A percentile compares a stretch with the other conserved stretches of the same genome.
phyloP scores from a whole-genome alignment of 805 yeast species.

The Zygosaccharomyces lentus region DNA sequence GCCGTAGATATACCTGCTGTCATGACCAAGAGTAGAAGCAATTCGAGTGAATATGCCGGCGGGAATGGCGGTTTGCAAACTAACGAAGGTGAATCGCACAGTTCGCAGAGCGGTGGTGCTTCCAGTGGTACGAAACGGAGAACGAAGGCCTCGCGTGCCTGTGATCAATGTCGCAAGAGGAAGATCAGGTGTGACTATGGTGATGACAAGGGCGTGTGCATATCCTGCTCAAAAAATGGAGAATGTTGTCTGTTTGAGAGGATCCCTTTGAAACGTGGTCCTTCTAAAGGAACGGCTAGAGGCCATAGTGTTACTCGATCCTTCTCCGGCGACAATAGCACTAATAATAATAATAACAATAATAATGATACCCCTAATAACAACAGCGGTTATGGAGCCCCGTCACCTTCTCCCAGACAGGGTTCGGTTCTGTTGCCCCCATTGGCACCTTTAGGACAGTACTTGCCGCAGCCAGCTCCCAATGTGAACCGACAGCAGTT shows the following conservation, averaged over 20 bases:
- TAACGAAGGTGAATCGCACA: not conserved
- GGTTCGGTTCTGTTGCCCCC: constrained; percentile 32
- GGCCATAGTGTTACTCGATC: constrained; percentile 10
- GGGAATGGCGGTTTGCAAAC: not conserved
- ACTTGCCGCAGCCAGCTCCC: constrained; percentile 21
- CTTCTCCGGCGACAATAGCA: constrained; percentile 7
- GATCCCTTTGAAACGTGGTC: constrained; percentile 74
- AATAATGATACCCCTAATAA: not conserved
- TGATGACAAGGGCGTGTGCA: constrained; percentile 50
- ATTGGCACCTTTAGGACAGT: constrained; percentile 31
- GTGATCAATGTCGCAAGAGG: constrained; percentile 74
- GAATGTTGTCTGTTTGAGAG: constrained; percentile 66
- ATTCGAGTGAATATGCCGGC: constrained; percentile 1
- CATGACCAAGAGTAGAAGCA: not conserved
- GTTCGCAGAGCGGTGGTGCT: constrained; percentile 2
- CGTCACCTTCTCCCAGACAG: constrained; percentile 17
- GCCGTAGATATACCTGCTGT: not conserved
- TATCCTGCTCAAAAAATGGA: constrained; percentile 56
- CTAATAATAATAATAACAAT: constrained; percentile 4
- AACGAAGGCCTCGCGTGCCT: constrained; percentile 73
- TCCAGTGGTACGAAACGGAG: constrained; percentile 44
- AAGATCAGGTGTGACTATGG: constrained; percentile 69
- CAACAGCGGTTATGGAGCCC: constrained; percentile 4
- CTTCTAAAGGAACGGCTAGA: constrained; percentile 64
- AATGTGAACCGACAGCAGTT: constrained; percentile 30